Evolutionary conservation across 2,329 filamentous ascomycete species (phyloP), one percentile per base, ranked within the genome.

Genomic region (Sordariomycetes sp.): DNA sequence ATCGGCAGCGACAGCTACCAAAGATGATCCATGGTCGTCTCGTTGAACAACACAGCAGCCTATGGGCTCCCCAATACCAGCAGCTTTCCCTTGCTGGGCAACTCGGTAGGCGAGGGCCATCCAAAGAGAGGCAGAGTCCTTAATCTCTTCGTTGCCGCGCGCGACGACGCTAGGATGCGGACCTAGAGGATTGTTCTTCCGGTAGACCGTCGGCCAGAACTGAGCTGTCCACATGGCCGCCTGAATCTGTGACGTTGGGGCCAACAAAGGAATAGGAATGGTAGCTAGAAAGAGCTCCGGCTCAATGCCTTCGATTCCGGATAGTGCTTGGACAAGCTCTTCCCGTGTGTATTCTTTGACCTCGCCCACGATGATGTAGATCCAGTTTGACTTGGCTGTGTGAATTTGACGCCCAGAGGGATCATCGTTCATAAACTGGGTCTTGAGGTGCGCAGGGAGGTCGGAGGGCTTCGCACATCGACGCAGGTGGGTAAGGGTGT

Each of bases 171-270:
- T 76, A 40, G 85, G 85, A 51, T 93, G 86, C 14, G 86, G 85
- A 4, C 86, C 86, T 39, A 88, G 83, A 3, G 85, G 85, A 50
- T 92, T 92, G 44, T 82, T 88, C 62, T 87, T 87, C 42, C 85
- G 81, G 60, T 92, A 93, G 32, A 88, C 75, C 2, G 80, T 82
- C 10, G 86, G 86, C 86, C 86, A 93, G 55, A 86, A 90, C 45
- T 79, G 70, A 21, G 72, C 65, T 18, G 77, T 81, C 84, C 84
- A 92, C 51, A 75, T 64, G 18, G 72, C 73, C 8, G 86, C 83
- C 54, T 90, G 83, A 25, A 80, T 68, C 44, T 80, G 73, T 4
- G 82, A 88, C 5, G 80, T 86, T 3, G 86, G 86, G 17, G 84
- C 71, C 29, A 86, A 63, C 18, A 81, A 63, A 6, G 86, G 86